Evolutionary conservation across 1,139 yeast genomes (phyloP).

Genomic region (Magnusiomyces sp.): DNA sequence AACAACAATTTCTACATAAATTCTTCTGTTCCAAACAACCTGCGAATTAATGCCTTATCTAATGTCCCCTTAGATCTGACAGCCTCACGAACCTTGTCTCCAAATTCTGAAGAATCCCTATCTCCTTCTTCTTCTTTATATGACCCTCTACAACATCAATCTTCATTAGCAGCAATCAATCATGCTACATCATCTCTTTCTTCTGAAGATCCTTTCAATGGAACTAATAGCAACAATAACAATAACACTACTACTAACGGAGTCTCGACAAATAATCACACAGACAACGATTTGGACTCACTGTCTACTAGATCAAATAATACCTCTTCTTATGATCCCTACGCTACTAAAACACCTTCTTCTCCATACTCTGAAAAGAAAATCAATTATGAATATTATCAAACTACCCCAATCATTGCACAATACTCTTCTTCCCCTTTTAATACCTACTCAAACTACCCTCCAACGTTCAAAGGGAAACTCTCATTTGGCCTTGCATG

Average conservation of each 20-base stretch:
- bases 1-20: neutral
- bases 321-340: neutral
- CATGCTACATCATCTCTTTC: too few relatives aligned
- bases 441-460: neutral
- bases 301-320: neutral
- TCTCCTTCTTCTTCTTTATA: too few relatives aligned
- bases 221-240: neutral
- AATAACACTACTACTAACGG: neutral
- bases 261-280: neutral
- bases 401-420: neutral
- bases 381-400: neutral
- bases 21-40: neutral
- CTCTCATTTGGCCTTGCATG: neutral
- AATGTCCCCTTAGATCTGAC: neutral
- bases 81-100: neutral
- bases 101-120: too few relatives aligned
- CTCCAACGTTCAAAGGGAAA: neutral
- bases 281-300: neutral
- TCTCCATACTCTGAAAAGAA: neutral
- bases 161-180: too few relatives aligned
- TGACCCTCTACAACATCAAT: too few relatives aligned
- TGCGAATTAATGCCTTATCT: neutral
- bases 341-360: neutral
- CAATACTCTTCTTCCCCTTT: neutral
- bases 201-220: neutral